phyloP scores from a whole-genome alignment of 202 grass and related monocot species.

The Schoenoplectus tabernaemontani region DNA sequence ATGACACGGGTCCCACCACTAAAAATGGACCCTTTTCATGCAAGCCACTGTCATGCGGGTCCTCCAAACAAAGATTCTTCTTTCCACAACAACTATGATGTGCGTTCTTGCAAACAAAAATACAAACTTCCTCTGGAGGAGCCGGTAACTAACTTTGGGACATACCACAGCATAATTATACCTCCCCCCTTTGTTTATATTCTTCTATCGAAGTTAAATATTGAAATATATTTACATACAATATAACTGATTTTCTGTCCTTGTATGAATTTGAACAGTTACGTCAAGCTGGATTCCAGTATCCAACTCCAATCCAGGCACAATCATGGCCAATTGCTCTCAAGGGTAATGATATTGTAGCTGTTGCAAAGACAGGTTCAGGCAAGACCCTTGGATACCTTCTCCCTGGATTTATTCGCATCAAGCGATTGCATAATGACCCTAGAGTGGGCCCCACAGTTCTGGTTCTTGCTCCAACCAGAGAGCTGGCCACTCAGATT shows the following conservation, averaged over 20 bases:
- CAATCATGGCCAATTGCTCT: slow-evolving; percentile 96
- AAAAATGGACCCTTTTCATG: neutral
- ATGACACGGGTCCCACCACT: neutral
- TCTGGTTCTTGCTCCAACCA: slow-evolving; percentile 90
- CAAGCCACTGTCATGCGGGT: neutral
- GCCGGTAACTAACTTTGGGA: slow-evolving; percentile 10
- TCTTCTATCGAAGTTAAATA: slow-evolving; percentile 7
- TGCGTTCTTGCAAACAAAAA: slow-evolving; percentile 1
- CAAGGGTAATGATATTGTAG: slow-evolving; percentile 83
- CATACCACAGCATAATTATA: slow-evolving; percentile 22
- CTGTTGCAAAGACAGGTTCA: slow-evolving; percentile 96
- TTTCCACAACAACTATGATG: neutral
- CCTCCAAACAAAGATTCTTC: neutral
- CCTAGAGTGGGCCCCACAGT: slow-evolving; percentile 76
- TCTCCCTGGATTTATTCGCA: slow-evolving; percentile 87
- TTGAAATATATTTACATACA: slow-evolving; percentile 19
- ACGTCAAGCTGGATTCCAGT: slow-evolving; percentile 70
- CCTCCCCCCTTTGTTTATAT: slow-evolving; percentile 1
- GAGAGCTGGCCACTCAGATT: slow-evolving; percentile 94
- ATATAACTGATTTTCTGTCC: slow-evolving; percentile 8
- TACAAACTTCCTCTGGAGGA: neutral
- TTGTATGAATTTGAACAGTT: slow-evolving; percentile 51
- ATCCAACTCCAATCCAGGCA: slow-evolving; percentile 91
- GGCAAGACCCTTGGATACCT: slow-evolving; percentile 96
- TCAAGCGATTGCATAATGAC: slow-evolving; percentile 69